These are phyloP conservation scores for Neonectria neomacrospora DNA, from an alignment of 2,329 filamentous ascomycete species.

Conservation along the genomic window DNA sequence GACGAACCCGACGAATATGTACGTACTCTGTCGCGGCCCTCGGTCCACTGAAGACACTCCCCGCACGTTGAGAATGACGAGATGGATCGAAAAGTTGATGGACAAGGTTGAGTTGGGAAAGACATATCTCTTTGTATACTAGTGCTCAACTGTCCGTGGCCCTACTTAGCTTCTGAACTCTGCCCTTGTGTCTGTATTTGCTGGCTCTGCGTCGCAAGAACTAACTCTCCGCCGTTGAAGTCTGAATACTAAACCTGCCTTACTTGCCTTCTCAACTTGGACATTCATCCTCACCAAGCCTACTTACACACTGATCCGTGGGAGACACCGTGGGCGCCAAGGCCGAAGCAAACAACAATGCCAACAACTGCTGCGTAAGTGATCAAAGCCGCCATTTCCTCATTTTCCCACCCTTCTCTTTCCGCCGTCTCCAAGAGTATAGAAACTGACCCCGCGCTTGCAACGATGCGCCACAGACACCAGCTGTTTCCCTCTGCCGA, in stretches of 20 bases:
- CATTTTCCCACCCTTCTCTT: too few species aligned
- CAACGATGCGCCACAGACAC: constrained; percentile 24
- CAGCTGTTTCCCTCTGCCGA: constrained; percentile 57
- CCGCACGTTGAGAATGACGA: background rate
- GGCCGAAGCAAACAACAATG: constrained; percentile 18
- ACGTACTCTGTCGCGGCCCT: background rate
- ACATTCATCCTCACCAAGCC: background rate
- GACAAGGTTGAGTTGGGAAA: background rate
- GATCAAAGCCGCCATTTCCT: background rate
- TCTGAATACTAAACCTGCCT: background rate
- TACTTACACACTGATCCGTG: background rate
- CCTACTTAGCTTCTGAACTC: background rate
- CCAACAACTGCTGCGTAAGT: constrained; percentile 15
- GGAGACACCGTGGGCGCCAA: constrained; percentile 7
- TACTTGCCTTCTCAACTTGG: background rate
- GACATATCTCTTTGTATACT: too few species aligned
- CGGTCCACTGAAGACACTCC: constrained; percentile 15
- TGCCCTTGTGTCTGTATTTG: background rate
- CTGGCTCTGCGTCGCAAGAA: background rate
- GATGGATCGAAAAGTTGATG: background rate
- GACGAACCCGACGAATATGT: too few species aligned
- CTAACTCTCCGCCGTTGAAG: background rate
- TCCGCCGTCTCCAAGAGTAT: background rate
- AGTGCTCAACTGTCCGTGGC: background rate
- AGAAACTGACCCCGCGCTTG: background rate